A percentile compares a stretch with the other conserved stretches of the same genome.
phyloP scores from a whole-genome alignment of 2,329 filamentous ascomycete species.

The Lasiodiplodia sp. region DNA sequence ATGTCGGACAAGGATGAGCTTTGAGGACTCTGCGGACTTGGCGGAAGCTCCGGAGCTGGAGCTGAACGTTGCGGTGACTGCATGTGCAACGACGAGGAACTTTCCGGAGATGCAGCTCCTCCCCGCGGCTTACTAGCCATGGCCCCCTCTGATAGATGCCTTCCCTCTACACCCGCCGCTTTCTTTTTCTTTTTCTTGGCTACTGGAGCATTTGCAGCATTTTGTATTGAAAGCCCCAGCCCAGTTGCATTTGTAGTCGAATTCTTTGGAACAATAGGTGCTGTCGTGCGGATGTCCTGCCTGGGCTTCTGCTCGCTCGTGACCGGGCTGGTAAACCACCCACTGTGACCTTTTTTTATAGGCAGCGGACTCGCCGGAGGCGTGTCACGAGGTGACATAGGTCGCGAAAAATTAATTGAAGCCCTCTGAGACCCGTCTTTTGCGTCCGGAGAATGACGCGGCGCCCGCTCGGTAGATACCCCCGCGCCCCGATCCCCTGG shows the following conservation, averaged over 20 bases:
- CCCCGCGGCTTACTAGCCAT: constrained; percentile 59
- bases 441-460: constrained; percentile 53
- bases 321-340: constrained; percentile 51
- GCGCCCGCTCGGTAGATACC: constrained; percentile 33
- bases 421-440: constrained; percentile 51
- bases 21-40: constrained; percentile 25
- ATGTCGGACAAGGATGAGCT: constrained; percentile 23
- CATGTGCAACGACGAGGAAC: neutral
- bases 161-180: constrained; percentile 46
- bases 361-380: constrained; percentile 31
- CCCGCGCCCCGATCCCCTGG: constrained; percentile 48
- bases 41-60: constrained; percentile 15
- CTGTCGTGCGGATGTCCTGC: constrained; percentile 29
- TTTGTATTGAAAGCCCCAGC: constrained; percentile 44
- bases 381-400: constrained; percentile 56
- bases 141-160: constrained; percentile 58
- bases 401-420: constrained; percentile 62
- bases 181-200: constrained; percentile 51
- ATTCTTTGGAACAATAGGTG: constrained; percentile 37
- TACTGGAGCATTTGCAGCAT: constrained; percentile 48
- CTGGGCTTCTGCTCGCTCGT: constrained; percentile 35
- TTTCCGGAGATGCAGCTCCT: constrained; percentile 47
- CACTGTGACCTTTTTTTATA: constrained; percentile 34
- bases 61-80: neutral
- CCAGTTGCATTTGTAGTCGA: constrained; percentile 35